Evolutionary conservation across 2,329 filamentous ascomycete species (phyloP), one percentile per base, ranked within the genome.

Genomic region (Venturia pyrina): DNA sequence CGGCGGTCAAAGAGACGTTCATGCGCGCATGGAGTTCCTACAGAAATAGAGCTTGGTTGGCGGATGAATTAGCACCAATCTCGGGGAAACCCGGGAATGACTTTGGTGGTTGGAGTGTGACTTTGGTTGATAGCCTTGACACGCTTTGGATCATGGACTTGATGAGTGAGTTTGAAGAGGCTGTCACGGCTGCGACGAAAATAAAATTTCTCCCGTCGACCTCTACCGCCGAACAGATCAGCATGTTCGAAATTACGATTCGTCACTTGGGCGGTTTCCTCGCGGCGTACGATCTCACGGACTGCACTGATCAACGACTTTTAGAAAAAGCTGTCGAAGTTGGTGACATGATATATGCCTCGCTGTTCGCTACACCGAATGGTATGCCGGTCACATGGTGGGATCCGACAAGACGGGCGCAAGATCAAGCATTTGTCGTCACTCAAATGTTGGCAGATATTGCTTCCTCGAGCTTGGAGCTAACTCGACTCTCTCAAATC

Each of bases 241-340:
- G 91, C n/a, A 82, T 96, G 8, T 97, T 97, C 71, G 93, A 97
- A 77, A 96, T 92, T 0, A 90, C 88, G 13, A 97, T 98, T 72
- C 86, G 93, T 63, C 96, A 97, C 71, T 81, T 98, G 5, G 93
- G 93, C 41, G 93, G 93, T 1, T 79, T 98, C 56, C 73, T 97
- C 53, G 87, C 87, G 48, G 93, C 93, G 7, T 97, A 93, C 74
- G 93, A 98, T 77, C 82, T 97, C 66, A 93, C 89, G 64, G 89
- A 85, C 21, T 86, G 84, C 7, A 80, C 81, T 68, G 89, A 96
- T 71, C 77, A 82, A 24, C 80, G 89, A 32, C 80, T 96, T 13
- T 81, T 96, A 41, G 84, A 87, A 65, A 95, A 96, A 77, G 90
- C 91, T 1, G 81, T 88, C 44, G 88, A 93, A 76, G 83, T 95